A percentile compares a stretch with the other conserved stretches of the same genome.
Evolutionary conservation across 148 eudicot genomes (phyloP).

Genomic region (Cornus florida): DNA sequence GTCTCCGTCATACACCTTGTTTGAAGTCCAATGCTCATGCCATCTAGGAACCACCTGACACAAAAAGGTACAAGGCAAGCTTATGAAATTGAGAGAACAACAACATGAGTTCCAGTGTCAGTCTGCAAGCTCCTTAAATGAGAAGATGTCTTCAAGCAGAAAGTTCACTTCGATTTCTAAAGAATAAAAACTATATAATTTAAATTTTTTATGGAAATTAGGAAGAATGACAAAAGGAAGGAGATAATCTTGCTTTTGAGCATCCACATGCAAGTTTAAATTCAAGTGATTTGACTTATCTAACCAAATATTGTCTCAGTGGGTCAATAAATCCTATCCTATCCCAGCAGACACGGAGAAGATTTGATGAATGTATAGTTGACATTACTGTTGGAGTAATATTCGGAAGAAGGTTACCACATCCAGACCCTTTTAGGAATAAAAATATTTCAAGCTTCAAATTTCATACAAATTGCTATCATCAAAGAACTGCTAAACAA

Average conservation of each 20-base stretch:
- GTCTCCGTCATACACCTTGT: conserved; percentile 95
- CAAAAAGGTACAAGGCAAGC: not conserved
- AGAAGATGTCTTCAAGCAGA: not conserved
- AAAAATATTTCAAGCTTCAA: not conserved
- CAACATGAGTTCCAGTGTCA: not conserved
- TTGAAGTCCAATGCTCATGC: conserved; percentile 98
- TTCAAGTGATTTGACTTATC: not conserved
- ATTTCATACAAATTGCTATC: not conserved
- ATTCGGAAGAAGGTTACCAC: not conserved
- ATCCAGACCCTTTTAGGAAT: not conserved
- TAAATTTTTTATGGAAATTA: not conserved
- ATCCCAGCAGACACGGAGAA: not conserved
- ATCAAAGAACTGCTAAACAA: not conserved
- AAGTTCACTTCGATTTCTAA: not conserved
- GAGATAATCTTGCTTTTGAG: not conserved
- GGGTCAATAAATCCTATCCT: not conserved
- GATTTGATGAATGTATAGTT: not conserved
- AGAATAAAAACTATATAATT: not conserved
- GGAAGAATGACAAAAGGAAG: not conserved
- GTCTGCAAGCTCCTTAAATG: not conserved
- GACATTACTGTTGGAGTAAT: not conserved
- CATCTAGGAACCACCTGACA: conserved; percentile 89
- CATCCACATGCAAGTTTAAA: not conserved
- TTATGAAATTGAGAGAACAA: not conserved
- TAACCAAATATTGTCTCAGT: not conserved